These are phyloP conservation scores for Oryza punctata DNA, from an alignment of 176 grass and related monocot genomes.

Conservation along the genomic window DNA sequence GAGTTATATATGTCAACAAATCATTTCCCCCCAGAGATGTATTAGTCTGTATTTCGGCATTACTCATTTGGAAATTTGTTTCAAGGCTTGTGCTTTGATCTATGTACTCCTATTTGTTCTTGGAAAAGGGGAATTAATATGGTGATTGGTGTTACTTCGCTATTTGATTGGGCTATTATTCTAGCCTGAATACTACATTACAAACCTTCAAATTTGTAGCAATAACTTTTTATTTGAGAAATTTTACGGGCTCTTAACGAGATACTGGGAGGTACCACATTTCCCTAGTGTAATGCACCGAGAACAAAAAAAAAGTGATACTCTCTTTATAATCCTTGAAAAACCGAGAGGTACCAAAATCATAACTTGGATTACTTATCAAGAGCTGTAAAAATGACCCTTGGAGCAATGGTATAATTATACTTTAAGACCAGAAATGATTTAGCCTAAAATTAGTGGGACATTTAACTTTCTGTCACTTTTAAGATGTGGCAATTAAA, in stretches of 20 bases:
- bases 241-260: no score
- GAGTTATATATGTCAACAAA: neutral
- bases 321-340: no score
- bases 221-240: neutral
- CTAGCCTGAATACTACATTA: neutral
- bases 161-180: neutral
- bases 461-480: no score
- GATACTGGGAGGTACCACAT: no score
- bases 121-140: neutral
- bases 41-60: conserved; percentile 14
- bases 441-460: no score
- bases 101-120: conserved; percentile 33
- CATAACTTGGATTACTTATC: neutral
- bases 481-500: no score
- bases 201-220: neutral
- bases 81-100: conserved; percentile 18
- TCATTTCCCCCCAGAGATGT: neutral
- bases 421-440: neutral
- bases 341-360: neutral
- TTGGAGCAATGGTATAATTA: neutral
- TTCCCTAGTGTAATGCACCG: no score
- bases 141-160: neutral
- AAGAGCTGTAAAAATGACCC: neutral
- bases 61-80: neutral
- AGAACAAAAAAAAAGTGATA: no score